Base-by-base conservation (phyloP, 257 asterid species). In the Schizonepeta tenuifolia region DNA sequence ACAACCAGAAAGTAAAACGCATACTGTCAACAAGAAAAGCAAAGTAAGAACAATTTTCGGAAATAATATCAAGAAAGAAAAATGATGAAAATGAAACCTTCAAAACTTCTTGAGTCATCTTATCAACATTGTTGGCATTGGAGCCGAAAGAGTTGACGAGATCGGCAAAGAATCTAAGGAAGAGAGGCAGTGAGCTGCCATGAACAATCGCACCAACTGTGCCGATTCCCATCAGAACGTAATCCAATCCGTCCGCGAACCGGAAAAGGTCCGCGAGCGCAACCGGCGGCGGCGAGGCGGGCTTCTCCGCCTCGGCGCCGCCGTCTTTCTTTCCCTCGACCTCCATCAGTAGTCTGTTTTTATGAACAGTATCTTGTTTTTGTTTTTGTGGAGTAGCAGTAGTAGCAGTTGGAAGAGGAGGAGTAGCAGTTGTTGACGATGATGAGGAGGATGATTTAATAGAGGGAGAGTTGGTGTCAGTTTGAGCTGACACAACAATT, bases 111-210 rank as follows among this genome's bases (percentile, higher is more conserved):
- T 92, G 95, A 2, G 96, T 88, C 99, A 95, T 95, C 81, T 88
- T 95, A 77, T 92, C 98, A 76, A 89, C 96, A 86, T 95, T 74
- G 75, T 90, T 74, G 7, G 94, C 97, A 78, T 95, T 88, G 62
- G 97, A 78, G 50, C 99, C 99, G 72, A 95, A 92, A 18, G 99
- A 95, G 79, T 95, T 92, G 36, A 95, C 98, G 75, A 92, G 97
- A 95, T 95, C 99, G 77, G 99, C 99, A 58, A 95, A 95, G 86
- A 95, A 95, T 71, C 99, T 83, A 38, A 95, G 97, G 61, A 95
- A 95, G 80, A 95, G 64, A 62, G 99, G 99, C 87, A 95, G 82
- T 2, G 98, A 90, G 75, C 83, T 87, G 9, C 99, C 99, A 76
- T 95, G 99, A 24, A 95, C 93, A 74, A 95, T 86, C 9, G 98